Percentiles rank a stretch among this genome's conserved stretches.
These are phyloP conservation scores for Talaromyces sp. DNA, from an alignment of 2,329 filamentous ascomycete genomes.

Conservation along the genomic window DNA sequence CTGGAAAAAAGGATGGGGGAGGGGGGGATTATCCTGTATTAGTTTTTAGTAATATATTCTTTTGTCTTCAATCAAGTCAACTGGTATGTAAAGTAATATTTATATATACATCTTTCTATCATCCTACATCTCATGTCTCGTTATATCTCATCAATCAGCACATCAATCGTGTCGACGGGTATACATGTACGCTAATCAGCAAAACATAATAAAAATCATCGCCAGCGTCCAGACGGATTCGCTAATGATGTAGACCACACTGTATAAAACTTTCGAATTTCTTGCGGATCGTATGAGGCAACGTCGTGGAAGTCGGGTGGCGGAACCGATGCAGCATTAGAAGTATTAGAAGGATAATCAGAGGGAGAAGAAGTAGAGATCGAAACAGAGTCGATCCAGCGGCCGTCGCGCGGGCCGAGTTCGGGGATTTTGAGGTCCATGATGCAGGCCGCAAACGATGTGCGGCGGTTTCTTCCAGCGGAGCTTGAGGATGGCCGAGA, in stretches of 20 bases:
- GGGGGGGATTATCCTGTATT: neutral
- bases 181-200: neutral
- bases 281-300: conserved; percentile 12
- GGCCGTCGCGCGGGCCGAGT: conserved; percentile 17
- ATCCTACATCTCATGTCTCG: neutral
- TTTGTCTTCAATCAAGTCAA: no score
- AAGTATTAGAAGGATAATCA: no score
- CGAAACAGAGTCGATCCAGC: conserved; percentile 15
- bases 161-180: neutral
- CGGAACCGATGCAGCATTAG: neutral
- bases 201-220: neutral
- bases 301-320: conserved; percentile 11
- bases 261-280: conserved; percentile 10
- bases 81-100: no score
- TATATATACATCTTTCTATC: neutral
- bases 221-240: conserved; percentile 10
- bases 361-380: neutral
- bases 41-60: no score
- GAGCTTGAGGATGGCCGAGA: neutral
- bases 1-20: no score
- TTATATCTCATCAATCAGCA: neutral
- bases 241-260: conserved; percentile 10
- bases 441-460: conserved; percentile 32
- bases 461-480: conserved; percentile 12
- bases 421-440: conserved; percentile 32